A percentile compares a stretch with the other conserved stretches of the same genome.
Evolutionary conservation across 805 yeast genomes (phyloP).

Genomic region (Spathaspora gorwiae): DNA sequence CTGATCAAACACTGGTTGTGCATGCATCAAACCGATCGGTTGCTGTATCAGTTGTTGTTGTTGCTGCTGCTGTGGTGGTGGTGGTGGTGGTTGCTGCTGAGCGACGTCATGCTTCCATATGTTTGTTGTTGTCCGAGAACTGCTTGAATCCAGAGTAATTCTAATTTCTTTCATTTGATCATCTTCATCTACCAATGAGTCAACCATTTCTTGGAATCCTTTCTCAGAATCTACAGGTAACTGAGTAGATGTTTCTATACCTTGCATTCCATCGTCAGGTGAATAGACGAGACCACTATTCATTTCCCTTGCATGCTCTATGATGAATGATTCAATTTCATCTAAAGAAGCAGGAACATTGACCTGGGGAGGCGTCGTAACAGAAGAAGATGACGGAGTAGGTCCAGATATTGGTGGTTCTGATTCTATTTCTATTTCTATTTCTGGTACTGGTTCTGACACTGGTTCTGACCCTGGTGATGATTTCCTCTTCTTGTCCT

Average conservation of each 20-base stretch:
- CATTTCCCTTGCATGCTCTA: slow-evolving; percentile 28
- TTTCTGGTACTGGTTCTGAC: too few relatives aligned
- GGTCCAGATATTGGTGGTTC: too few relatives aligned
- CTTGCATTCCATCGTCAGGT: slow-evolving; percentile 7
- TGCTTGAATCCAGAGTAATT: background rate
- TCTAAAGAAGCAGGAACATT: slow-evolving; percentile 25
- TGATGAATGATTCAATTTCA: slow-evolving; percentile 34
- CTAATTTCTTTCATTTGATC: background rate
- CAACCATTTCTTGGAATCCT: slow-evolving; percentile 15
- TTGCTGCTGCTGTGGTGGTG: background rate
- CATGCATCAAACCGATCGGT: background rate
- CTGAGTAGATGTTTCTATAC: background rate
- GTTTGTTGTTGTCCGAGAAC: background rate
- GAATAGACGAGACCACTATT: slow-evolving; percentile 8
- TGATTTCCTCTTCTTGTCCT: background rate
- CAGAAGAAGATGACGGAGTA: too few relatives aligned
- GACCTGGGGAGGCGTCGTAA: background rate
- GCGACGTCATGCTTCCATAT: background rate
- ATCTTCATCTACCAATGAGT: slow-evolving; percentile 11
- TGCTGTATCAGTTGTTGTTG: slow-evolving; percentile 1
- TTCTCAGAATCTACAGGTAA: background rate
- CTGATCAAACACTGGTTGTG: too few relatives aligned
- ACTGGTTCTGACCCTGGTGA: background rate
- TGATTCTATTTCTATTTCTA: too few relatives aligned
- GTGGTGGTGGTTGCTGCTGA: background rate